A percentile compares a stretch with the other conserved stretches of the same genome.
phyloP scores from a whole-genome alignment of 768 basidiomycete genomes.

The Russula olivacea region DNA sequence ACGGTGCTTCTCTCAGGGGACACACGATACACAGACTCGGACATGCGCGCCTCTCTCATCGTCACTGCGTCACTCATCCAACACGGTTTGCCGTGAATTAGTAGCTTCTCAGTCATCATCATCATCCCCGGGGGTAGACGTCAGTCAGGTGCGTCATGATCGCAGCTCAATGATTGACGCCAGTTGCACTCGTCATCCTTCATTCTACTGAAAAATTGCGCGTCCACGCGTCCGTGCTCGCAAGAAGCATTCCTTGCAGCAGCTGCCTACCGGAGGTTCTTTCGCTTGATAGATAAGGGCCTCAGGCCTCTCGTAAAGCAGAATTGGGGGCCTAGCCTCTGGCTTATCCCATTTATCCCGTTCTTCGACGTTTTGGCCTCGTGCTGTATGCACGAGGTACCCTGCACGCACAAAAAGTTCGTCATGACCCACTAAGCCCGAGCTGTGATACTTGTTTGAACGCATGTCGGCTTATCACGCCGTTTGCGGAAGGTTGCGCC shows the following conservation, averaged over 20 bases:
- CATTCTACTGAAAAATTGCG: not conserved
- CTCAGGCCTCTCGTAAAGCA: constrained; percentile 7
- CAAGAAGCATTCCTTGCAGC: not conserved
- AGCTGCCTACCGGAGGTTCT: not conserved
- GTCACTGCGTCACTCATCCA: constrained; percentile 9
- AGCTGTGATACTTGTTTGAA: constrained; percentile 2
- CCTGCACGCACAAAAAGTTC: not conserved
- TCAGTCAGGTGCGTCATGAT: constrained; percentile 7
- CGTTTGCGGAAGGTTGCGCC: constrained; percentile 13
- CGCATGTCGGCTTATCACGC: not conserved
- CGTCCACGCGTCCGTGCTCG: not conserved
- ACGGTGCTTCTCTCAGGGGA: not conserved
- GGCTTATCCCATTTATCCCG: not conserved
- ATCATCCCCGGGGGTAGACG: not conserved
- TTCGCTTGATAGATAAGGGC: constrained; percentile 9
- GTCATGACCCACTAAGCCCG: not conserved
- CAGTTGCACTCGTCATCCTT: not conserved
- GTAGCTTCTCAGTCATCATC: not conserved
- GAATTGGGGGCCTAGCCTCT: constrained; percentile 4
- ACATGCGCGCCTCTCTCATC: not conserved
- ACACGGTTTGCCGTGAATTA: not conserved
- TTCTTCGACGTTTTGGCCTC: not conserved
- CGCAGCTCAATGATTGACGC: constrained; percentile 8
- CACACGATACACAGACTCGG: not conserved
- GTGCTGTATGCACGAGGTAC: constrained; percentile 13